Base-by-base conservation (phyloP, 352 stramenopile genomes). In the Thraustochytrium striatum region DNA sequence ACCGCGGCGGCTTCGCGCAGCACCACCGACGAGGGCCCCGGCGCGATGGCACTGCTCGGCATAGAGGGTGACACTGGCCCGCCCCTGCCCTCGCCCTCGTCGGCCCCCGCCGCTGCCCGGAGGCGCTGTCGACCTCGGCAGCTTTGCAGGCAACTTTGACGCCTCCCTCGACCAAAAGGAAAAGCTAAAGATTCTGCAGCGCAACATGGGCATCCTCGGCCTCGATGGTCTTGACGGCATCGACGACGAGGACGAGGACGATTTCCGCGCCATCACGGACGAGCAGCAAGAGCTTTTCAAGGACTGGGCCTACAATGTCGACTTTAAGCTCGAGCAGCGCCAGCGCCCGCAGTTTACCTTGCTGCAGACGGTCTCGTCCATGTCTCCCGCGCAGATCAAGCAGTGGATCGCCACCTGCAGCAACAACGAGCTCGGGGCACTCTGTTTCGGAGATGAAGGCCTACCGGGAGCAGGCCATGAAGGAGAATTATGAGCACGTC, bases 401-500 rank as follows among this genome's bases (percentile, higher is more conserved):
- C 28, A 61, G 3, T 75, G 65, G 65, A 43, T 75, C 32, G 41
- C 9, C 65, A 70, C 7, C 11, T 61, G 52, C 65, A 61, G 61
- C n/a, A 28, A 21, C 8, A 30, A 75, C 16, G 58, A 39, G 2
- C 25, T 75, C 8, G 41, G 65, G 2, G 65, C 65, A 5, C 65
- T 75, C 11, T 75, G 65, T n/a, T n/a, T 43, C 65, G 25, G 65
- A 75, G 30, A 75, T 75, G 52, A 75, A 75, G 11, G 58, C 65
- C 21, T 75, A 75, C 65, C 25, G 65, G 5, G 65, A 75, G 50
- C 65, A 75, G 52, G 65, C 65, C 32, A 75, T 75, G 65, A 75
- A 75, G 25, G 65, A 75, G 13, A 75, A 75, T 38, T 75, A 61
- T 43, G 65, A 75, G 1, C 65, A 75, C 11, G 65, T 75, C 44